A percentile compares a stretch with the other conserved stretches of the same genome.
phyloP scores from a whole-genome alignment of 169 alveolate species.

The Cryptosporidium ubiquitum region DNA sequence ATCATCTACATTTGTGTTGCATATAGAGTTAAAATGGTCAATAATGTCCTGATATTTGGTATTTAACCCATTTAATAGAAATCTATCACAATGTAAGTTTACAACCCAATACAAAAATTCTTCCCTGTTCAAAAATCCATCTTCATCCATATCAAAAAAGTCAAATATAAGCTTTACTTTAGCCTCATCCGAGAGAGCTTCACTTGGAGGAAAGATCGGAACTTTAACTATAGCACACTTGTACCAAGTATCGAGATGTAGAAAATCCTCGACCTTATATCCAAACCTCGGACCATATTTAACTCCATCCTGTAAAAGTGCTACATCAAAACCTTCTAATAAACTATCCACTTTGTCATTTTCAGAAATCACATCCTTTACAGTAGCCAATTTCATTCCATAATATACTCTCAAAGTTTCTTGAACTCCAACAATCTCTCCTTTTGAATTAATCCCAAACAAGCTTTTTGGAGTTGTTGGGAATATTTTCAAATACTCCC shows the following conservation, averaged over 20 bases:
- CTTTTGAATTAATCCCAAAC: slow-evolving; percentile 3
- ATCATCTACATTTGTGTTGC: slow-evolving; percentile 75
- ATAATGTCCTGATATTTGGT: slow-evolving; percentile 75
- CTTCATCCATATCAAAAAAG: slow-evolving; percentile 74
- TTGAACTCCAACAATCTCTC: slow-evolving; percentile 22
- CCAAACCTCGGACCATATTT: slow-evolving; percentile 79
- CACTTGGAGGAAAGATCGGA: slow-evolving; percentile 78
- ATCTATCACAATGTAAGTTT: slow-evolving; percentile 52
- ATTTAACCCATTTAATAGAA: slow-evolving; percentile 17
- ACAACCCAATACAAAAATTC: slow-evolving; percentile 58
- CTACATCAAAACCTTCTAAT: slow-evolving; percentile 76
- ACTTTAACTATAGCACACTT: slow-evolving; percentile 75
- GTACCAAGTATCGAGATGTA: slow-evolving; percentile 69
- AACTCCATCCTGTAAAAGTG: slow-evolving; percentile 77
- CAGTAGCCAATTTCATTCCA: slow-evolving; percentile 78
- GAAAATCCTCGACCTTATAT: slow-evolving; percentile 67
- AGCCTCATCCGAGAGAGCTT: slow-evolving; percentile 63
- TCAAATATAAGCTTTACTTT: slow-evolving; percentile 76
- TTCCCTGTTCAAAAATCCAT: slow-evolving; percentile 45
- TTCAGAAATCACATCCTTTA: slow-evolving; percentile 74
- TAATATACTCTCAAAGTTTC: slow-evolving; percentile 25
- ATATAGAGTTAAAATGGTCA: slow-evolving; percentile 74
- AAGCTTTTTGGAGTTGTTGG: slow-evolving; percentile 6
- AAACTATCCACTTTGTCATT: slow-evolving; percentile 73
- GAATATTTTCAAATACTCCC: slow-evolving; percentile 46